Percentiles rank a stretch among this genome's conserved stretches.
Conservation (phyloP, 169 alveolate species). For the Plasmodium falciparum region DNA sequence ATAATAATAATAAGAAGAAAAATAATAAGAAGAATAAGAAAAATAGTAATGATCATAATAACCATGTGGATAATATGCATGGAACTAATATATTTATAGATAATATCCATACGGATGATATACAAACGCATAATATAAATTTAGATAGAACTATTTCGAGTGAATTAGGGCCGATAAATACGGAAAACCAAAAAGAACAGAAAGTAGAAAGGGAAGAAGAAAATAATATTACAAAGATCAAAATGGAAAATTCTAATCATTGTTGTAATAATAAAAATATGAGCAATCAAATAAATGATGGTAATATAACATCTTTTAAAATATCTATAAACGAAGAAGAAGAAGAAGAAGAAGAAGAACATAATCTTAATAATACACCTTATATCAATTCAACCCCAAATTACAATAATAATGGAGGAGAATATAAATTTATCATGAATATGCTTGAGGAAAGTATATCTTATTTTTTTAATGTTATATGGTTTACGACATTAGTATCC, state of each 20-base stretch:
- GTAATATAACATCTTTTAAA: background rate
- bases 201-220: background rate
- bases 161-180: too few species aligned
- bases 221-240: background rate
- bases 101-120: too few species aligned
- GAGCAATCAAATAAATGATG: background rate
- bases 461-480: conserved; percentile 79
- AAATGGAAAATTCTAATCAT: too few species aligned
- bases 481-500: conserved; percentile 86
- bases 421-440: conserved; percentile 80
- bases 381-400: background rate
- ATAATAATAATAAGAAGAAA: background rate
- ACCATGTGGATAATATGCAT: too few species aligned
- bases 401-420: conserved; percentile 74
- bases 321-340: background rate
- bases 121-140: too few species aligned
- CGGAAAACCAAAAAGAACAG: too few species aligned
- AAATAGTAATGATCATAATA: background rate
- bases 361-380: conserved; percentile 3
- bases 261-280: background rate
- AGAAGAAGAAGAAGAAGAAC: conserved; percentile 28
- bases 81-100: too few species aligned
- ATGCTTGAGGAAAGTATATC: conserved; percentile 83
- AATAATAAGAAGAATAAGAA: background rate
- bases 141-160: too few species aligned